Evolutionary conservation across 257 asterid genomes (phyloP).

Genomic region (Cynanchum wilfordii): DNA sequence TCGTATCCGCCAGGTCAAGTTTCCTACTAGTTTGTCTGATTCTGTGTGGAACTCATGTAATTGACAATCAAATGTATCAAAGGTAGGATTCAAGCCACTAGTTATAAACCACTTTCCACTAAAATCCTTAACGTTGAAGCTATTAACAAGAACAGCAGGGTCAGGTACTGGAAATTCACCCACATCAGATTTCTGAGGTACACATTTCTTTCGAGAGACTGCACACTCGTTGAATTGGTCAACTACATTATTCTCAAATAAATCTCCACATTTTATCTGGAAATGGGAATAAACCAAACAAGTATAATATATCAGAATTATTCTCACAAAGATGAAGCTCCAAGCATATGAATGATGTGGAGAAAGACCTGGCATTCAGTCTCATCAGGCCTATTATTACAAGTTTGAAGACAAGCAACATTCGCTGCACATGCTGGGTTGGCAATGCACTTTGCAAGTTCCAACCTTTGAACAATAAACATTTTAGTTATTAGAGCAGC

Average conservation of each 20-base stretch:
- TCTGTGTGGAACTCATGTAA: slow-evolving; percentile 88
- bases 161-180: slow-evolving; percentile 93
- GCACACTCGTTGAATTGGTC: slow-evolving; percentile 97
- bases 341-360: slow-evolving; percentile 3
- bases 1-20: slow-evolving; percentile 67
- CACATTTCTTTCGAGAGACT: slow-evolving; percentile 93
- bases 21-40: slow-evolving; percentile 58
- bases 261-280: slow-evolving; percentile 95
- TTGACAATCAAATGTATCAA: slow-evolving; percentile 89
- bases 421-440: slow-evolving; percentile 97
- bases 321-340: neutral
- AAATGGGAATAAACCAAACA: slow-evolving; percentile 16
- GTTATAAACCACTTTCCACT: slow-evolving; percentile 86
- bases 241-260: slow-evolving; percentile 80
- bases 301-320: slow-evolving; percentile 1
- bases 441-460: slow-evolving; percentile 80
- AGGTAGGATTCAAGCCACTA: slow-evolving; percentile 87
- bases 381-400: slow-evolving; percentile 93
- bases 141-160: slow-evolving; percentile 60
- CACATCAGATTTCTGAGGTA: slow-evolving; percentile 89
- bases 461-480: slow-evolving; percentile 50
- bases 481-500: neutral
- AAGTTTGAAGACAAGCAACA: slow-evolving; percentile 88
- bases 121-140: slow-evolving; percentile 68
- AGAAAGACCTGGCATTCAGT: slow-evolving; percentile 87